Evolutionary conservation across 1,139 yeast species (phyloP), one percentile per base, ranked within the genome.

Genomic region (Pichiaceae sp.): DNA sequence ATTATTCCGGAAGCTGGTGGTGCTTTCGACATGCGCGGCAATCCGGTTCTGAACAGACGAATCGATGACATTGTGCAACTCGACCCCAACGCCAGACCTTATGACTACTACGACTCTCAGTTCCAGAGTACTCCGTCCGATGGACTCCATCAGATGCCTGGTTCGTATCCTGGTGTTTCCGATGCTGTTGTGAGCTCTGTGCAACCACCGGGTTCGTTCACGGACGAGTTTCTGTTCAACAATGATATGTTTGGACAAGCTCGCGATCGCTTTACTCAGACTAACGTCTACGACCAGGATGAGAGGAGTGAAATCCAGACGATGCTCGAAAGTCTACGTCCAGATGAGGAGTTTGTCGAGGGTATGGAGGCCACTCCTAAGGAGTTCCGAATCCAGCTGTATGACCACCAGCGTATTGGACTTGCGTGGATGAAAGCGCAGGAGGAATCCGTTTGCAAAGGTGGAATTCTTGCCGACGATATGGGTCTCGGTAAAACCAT

Each of bases 401-500:
- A 87, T 56, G 84, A 79, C 46, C 97, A 91, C 62, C 98, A 91
- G 60, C 68, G 86, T 38, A 66, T 80, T 42, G 97, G 97, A 1
- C 66, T 91, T 21, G 70, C 79, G 3, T 91, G 97, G 97, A 62
- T 91, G 47, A 51, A 72, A 33, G 67, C 79, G 28, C 77, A 73
- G 68, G 96, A 86, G 49, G 61, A 65, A n/a, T 59, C 70, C 3
- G 59, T 54, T 23, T 66, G 64, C 36, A 70, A 69, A 43, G 96
- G 96, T 20, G 95, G 96, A 2, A 70, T 87, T 23, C 61, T 87
- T 29, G 95, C 95, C 1, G 96, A 87, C 60, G 96, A 84, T 62
- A 87, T 87, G 96, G 96, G 96, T 24, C 63, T 87, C 24, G 96
- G 96, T 42, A 89, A 87, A 57, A 87, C 96, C 0, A 77, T 87